Evolutionary conservation across 148 eudicot genomes (phyloP).

Genomic region (Vaccinium corymbosum): DNA sequence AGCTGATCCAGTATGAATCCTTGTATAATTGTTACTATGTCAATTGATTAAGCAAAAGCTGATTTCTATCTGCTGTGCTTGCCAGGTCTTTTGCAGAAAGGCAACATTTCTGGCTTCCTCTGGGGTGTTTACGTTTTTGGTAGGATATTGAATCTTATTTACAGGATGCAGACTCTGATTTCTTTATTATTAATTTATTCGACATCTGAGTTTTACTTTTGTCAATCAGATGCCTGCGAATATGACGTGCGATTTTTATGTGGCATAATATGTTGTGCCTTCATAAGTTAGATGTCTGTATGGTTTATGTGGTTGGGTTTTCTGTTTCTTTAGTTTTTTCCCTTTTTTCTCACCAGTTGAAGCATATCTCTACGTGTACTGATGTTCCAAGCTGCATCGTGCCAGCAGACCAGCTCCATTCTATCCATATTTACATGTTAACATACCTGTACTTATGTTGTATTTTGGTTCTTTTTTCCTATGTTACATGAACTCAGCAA

Average conservation of each 20-base stretch:
- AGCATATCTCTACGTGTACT: background rate
- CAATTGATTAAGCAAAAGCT: constrained; percentile 6
- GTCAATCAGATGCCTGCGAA: background rate
- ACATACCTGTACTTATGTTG: background rate
- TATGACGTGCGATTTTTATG: background rate
- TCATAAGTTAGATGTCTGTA: background rate
- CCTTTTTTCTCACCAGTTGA: background rate
- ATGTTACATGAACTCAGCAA: background rate
- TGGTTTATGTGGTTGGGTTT: background rate
- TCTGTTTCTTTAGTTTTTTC: background rate
- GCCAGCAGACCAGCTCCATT: background rate
- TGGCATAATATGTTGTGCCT: background rate
- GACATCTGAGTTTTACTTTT: background rate
- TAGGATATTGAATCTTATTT: constrained; percentile 22
- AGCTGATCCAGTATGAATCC: constrained; percentile 77
- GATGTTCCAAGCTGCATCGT: background rate
- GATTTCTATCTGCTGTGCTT: constrained; percentile 19
- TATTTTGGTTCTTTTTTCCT: background rate
- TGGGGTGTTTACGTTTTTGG: constrained; percentile 81
- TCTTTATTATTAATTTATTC: background rate
- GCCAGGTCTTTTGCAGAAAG: constrained; percentile 84
- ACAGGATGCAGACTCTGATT: background rate
- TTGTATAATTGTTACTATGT: constrained; percentile 10
- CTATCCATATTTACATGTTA: background rate
- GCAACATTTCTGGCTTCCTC: constrained; percentile 65